A percentile compares a stretch with the other conserved stretches of the same genome.
Evolutionary conservation across 176 grass and related monocot species (phyloP).

Genomic region (Poa annua): DNA sequence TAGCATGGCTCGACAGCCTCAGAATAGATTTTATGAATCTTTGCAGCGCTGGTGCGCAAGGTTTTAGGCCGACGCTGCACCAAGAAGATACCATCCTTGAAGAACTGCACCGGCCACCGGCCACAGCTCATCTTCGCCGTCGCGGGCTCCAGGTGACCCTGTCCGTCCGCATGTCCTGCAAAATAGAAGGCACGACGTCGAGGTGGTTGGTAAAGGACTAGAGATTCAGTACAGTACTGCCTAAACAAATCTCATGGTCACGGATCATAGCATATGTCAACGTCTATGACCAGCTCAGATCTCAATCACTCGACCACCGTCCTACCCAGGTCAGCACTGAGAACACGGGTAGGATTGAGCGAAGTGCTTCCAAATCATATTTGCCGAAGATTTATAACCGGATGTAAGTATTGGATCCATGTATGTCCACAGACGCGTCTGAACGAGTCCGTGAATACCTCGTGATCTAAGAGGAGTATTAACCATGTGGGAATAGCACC

Average conservation of each 20-base stretch:
- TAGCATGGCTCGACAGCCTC: background rate
- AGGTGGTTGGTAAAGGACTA: slow-evolving; percentile 13
- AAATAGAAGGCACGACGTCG: slow-evolving; percentile 10
- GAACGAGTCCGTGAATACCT: too few species aligned
- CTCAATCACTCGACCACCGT: background rate
- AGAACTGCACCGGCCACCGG: background rate
- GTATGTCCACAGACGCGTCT: too few species aligned
- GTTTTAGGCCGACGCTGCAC: background rate
- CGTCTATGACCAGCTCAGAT: background rate
- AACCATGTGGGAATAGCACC: too few species aligned
- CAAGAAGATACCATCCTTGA: slow-evolving; percentile 6
- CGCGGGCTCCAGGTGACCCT: background rate
- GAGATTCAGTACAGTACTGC: too few species aligned
- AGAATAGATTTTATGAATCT: background rate
- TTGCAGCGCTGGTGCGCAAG: background rate
- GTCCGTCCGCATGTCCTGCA: background rate
- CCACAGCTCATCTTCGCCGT: background rate
- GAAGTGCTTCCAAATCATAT: too few species aligned
- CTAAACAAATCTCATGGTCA: slow-evolving; percentile 12
- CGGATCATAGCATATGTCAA: slow-evolving; percentile 29
- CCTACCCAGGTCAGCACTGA: background rate
- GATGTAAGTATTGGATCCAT: too few species aligned
- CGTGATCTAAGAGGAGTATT: too few species aligned
- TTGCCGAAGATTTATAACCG: too few species aligned
- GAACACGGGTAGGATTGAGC: background rate